Conservation (phyloP, 1,284 basidiomycete species). For the Heterobasidion occidentale region DNA sequence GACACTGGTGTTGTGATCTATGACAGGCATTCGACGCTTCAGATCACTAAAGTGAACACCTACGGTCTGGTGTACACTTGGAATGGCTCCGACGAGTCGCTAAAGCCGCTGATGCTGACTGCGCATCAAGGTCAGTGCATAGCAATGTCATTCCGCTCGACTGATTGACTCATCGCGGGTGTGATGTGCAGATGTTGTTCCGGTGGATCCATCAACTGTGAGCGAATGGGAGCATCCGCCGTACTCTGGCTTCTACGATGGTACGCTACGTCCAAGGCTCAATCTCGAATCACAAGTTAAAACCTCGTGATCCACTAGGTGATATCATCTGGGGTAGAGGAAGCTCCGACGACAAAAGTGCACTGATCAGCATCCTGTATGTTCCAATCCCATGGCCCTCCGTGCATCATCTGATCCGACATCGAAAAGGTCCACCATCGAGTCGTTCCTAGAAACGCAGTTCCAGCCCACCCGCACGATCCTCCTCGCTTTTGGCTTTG, state of each 20-base stretch:
- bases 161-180: background rate
- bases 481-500: slow-evolving; percentile 61
- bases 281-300: background rate
- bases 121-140: slow-evolving; percentile 50
- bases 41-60: slow-evolving; percentile 51
- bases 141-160: background rate
- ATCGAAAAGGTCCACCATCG: slow-evolving; percentile 37
- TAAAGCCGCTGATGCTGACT: slow-evolving; percentile 63
- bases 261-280: slow-evolving; percentile 7
- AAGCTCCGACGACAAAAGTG: slow-evolving; percentile 54
- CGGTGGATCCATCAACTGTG: slow-evolving; percentile 44
- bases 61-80: slow-evolving; percentile 62
- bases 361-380: slow-evolving; percentile 48
- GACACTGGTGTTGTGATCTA: background rate
- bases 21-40: slow-evolving; percentile 40
- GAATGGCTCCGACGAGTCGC: slow-evolving; percentile 42
- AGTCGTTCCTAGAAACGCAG: slow-evolving; percentile 42
- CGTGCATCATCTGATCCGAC: background rate
- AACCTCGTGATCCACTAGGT: slow-evolving; percentile 17
- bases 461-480: slow-evolving; percentile 47
- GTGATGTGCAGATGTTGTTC: slow-evolving; percentile 40
- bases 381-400: background rate
- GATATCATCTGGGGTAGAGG: slow-evolving; percentile 59
- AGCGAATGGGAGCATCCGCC: slow-evolving; percentile 40
- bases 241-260: slow-evolving; percentile 28